Percentiles rank a stretch among this genome's conserved stretches.
These are phyloP conservation scores for Yarrowia sp. DNA, from an alignment of 805 yeast genomes.

Conservation along the genomic window DNA sequence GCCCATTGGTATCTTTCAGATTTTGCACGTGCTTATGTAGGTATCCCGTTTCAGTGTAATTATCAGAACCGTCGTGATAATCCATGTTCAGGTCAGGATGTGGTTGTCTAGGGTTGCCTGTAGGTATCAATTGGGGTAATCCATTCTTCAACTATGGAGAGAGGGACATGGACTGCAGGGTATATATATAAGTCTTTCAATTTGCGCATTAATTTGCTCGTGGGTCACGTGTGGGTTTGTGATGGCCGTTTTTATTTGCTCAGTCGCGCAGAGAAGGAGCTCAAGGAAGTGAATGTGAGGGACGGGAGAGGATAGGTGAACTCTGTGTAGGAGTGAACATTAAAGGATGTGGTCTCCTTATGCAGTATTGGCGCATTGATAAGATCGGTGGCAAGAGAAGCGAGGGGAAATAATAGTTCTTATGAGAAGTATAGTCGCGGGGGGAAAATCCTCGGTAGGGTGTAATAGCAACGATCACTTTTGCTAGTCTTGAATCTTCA, in stretches of 20 bases:
- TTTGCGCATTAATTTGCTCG: constrained; percentile 22
- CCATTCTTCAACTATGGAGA: background rate
- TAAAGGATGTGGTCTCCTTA: background rate
- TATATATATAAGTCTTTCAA: background rate
- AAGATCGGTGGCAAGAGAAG: background rate
- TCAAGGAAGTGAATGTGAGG: too few species aligned
- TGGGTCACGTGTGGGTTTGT: background rate
- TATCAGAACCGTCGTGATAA: too few species aligned
- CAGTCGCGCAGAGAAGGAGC: background rate
- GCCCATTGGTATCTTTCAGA: too few species aligned
- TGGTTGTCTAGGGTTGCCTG: background rate
- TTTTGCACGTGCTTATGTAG: background rate
- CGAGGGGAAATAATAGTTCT: background rate
- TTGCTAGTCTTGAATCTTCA: too few species aligned
- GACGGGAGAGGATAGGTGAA: too few species aligned
- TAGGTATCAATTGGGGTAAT: background rate
- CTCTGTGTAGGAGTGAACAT: too few species aligned
- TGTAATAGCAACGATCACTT: too few species aligned
- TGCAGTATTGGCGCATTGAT: background rate
- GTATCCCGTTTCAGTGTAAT: too few species aligned
- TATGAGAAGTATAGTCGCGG: too few species aligned
- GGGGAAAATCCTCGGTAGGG: too few species aligned
- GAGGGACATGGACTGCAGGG: background rate
- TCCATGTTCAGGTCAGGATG: background rate
- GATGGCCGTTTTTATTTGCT: background rate